Evolutionary conservation across 352 stramenopile genomes (phyloP), one percentile per base, ranked within the genome.

Genomic region (Phytophthora quininea): DNA sequence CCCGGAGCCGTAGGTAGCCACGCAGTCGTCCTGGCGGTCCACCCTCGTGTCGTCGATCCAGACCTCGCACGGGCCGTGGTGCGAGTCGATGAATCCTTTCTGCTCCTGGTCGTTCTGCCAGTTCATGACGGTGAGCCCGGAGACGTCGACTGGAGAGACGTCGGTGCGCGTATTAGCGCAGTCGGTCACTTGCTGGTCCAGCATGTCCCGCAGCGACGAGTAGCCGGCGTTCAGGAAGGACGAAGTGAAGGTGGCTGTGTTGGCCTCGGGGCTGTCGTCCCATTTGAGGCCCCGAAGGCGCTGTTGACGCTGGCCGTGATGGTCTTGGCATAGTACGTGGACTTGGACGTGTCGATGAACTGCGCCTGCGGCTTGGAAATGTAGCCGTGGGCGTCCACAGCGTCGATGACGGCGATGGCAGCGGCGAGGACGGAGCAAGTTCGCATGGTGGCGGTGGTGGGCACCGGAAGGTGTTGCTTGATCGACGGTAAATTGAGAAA

Each of bases 21-120:
- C 68, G 35, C 81, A 90, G 62, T 90, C 76, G 52, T 86, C 66
- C 15, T 85, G 72, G 32, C 83, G 72, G 35, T 76, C 56, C 30
- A 87, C 70, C 64, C 64, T 74, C 2, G 62, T 76, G 59, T 90
- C 66, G 58, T 82, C 70, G 52, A 90, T 82, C 77, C 77, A 90
- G 52, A 80, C 66, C 60, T 90, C 79, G 43, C 81, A 90, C 37
- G 81, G 79, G 15, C 81, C 81, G 29, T 75, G 71, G 65, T 89
- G 80, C 48, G 73, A 84, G 30, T 71, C 73, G 24, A 89, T 71
- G 52, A 89, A 89, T 8, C 80, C 77, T 40, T 72, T 74, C 15
- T 71, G 40, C 50, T 79, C 72, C 50, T 86, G 49, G 51, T 82
- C 64, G 57, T 89, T 89, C 29, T 81, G 71, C 76, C 76, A 89